These are phyloP conservation scores for Serendipita sp. DNA, from an alignment of 768 basidiomycete species.

Conservation along the genomic window DNA sequence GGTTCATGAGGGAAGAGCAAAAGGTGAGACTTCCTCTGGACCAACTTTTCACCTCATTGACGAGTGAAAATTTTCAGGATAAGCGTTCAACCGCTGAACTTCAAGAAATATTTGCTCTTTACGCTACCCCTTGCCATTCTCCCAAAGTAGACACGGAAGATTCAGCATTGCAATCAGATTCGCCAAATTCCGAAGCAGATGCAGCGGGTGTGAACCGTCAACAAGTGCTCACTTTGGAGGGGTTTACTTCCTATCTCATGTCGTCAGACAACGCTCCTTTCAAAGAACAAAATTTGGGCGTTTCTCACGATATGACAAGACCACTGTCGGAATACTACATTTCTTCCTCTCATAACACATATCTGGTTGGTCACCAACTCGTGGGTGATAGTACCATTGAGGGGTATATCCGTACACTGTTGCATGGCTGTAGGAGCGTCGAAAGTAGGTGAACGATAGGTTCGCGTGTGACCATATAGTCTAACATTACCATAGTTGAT, in stretches of 20 bases:
- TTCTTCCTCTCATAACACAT: conserved; percentile 85
- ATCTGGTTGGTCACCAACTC: conserved; percentile 64
- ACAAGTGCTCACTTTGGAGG: conserved; percentile 33
- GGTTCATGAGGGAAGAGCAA: conserved; percentile 37
- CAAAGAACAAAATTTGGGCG: conserved; percentile 32
- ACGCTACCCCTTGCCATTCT: neutral
- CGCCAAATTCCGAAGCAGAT: conserved; percentile 6
- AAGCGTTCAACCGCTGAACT: neutral
- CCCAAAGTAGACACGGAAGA: neutral
- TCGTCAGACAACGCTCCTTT: conserved; percentile 60
- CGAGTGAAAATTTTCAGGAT: conserved; percentile 21
- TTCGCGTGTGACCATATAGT: neutral
- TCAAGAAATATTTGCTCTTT: neutral
- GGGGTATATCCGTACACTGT: conserved; percentile 78
- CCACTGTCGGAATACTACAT: conserved; percentile 80
- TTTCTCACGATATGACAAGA: conserved; percentile 73
- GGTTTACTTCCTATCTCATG: conserved; percentile 62
- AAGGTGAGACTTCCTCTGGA: conserved; percentile 22
- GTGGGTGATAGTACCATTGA: conserved; percentile 30
- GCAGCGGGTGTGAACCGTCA: conserved; percentile 11
- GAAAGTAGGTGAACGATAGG: conserved; percentile 42
- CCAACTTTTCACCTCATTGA: neutral
- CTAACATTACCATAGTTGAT: conserved; percentile 42
- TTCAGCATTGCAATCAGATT: neutral
- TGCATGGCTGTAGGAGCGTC: conserved; percentile 84